Percentiles rank a stretch among this genome's conserved stretches.
Conservation (phyloP, 495 filamentous ascomycete species). For the Annulohypoxylon maeteangense region DNA sequence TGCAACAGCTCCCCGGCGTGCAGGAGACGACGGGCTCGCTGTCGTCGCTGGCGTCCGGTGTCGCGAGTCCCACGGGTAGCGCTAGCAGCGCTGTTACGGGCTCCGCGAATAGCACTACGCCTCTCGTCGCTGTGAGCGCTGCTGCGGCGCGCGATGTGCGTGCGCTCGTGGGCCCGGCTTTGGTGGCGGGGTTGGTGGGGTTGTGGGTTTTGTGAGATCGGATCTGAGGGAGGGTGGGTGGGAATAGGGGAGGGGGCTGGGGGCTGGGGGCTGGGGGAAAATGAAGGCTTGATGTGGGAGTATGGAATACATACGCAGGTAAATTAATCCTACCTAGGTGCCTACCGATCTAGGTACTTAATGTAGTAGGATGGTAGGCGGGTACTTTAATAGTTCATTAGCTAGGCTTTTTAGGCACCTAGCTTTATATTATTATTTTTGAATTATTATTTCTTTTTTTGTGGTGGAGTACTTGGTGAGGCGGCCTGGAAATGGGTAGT, state of each 20-base stretch:
- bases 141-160: not conserved
- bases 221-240: not conserved
- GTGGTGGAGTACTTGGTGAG: too few species aligned
- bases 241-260: not conserved
- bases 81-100: not conserved
- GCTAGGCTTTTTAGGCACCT: not conserved
- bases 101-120: not conserved
- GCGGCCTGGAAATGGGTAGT: too few species aligned
- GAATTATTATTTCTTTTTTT: not conserved
- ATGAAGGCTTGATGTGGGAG: too few species aligned
- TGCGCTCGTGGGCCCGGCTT: not conserved
- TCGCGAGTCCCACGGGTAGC: conserved; percentile 29
- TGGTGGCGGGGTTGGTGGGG: conserved; percentile 3
- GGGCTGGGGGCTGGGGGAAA: too few species aligned
- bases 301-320: not conserved
- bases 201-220: not conserved
- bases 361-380: not conserved
- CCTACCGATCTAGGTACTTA: not conserved
- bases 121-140: conserved; percentile 5
- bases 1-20: conserved; percentile 31
- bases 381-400: not conserved
- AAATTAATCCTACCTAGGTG: too few species aligned
- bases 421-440: not conserved
- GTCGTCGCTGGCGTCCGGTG: conserved; percentile 49
- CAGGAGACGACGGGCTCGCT: conserved; percentile 43